Percentiles rank a stretch among this genome's conserved stretches.
Evolutionary conservation across 164 flowering plant species (phyloP).

Genomic region (Nymphaea thermarum): DNA sequence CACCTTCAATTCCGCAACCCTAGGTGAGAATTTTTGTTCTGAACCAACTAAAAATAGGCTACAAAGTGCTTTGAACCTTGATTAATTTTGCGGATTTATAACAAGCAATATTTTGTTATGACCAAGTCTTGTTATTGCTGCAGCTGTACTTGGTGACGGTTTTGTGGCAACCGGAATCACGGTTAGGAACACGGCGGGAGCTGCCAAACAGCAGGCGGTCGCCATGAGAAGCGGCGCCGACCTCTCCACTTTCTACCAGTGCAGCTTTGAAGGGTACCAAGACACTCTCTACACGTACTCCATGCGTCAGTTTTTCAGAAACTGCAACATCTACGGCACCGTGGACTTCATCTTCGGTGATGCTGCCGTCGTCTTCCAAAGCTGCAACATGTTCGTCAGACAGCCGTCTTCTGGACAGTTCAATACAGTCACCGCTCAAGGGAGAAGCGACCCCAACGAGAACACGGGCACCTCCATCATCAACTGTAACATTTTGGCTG

Average conservation of each 20-base stretch:
- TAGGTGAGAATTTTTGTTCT: constrained; percentile 32
- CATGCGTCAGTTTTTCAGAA: constrained; percentile 20
- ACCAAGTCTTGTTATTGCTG: not conserved
- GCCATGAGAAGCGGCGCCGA: constrained; percentile 50
- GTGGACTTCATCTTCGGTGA: constrained; percentile 71
- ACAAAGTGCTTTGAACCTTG: no score
- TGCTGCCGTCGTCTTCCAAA: constrained; percentile 47
- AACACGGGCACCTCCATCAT: constrained; percentile 29
- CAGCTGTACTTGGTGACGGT: no score
- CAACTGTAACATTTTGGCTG: constrained; percentile 18
- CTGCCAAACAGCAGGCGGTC: constrained; percentile 30
- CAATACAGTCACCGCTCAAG: constrained; percentile 29
- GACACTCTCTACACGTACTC: constrained; percentile 20
- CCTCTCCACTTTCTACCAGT: constrained; percentile 8
- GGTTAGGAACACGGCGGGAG: no score
- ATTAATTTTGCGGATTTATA: not conserved
- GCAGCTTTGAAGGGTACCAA: constrained; percentile 29
- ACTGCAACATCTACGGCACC: constrained; percentile 44
- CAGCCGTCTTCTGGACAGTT: constrained; percentile 17
- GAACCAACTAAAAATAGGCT: no score
- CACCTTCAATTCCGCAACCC: constrained; percentile 86
- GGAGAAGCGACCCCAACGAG: constrained; percentile 22
- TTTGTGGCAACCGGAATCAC: no score
- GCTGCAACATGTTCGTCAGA: constrained; percentile 35
- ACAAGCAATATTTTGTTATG: not conserved